Conservation (phyloP, 306 rosid genomes). For the Rosa persica region DNA sequence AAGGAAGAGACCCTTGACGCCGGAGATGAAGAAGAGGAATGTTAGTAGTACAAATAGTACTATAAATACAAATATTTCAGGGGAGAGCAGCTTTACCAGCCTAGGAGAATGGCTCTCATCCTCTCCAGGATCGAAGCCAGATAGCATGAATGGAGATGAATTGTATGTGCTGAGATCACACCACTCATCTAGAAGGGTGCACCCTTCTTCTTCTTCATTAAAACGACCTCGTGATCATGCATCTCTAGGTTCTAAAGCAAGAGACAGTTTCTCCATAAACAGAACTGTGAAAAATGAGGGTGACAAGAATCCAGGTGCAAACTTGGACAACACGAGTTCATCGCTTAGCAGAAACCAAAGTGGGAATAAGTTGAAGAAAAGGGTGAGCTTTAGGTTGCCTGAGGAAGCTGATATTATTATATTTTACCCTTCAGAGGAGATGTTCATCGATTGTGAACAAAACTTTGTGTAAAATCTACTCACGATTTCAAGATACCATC, state of each 20-base stretch:
- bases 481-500: background rate
- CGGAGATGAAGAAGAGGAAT: conserved; percentile 1
- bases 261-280: conserved; percentile 19
- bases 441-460: background rate
- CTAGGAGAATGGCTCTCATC: conserved; percentile 24
- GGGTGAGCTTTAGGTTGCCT: conserved; percentile 40
- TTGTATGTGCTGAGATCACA: conserved; percentile 13
- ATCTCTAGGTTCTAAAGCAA: conserved; percentile 19
- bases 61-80: background rate
- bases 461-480: background rate
- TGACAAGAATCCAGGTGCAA: background rate
- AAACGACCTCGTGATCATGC: background rate
- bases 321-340: background rate
- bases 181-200: conserved; percentile 15
- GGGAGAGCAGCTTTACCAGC: conserved; percentile 13
- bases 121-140: conserved; percentile 25
- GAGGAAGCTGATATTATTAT: conserved; percentile 38
- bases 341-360: conserved; percentile 13
- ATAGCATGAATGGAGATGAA: conserved; percentile 14
- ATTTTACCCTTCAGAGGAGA: conserved; percentile 30
- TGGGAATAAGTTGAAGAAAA: conserved; percentile 27
- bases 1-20: background rate
- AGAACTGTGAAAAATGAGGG: background rate
- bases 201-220: conserved; percentile 23
- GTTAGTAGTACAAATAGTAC: background rate